Evolutionary conservation across 805 yeast species (phyloP), one percentile per base, ranked within the genome.

Genomic region (Saturnispora kantuleensis): DNA sequence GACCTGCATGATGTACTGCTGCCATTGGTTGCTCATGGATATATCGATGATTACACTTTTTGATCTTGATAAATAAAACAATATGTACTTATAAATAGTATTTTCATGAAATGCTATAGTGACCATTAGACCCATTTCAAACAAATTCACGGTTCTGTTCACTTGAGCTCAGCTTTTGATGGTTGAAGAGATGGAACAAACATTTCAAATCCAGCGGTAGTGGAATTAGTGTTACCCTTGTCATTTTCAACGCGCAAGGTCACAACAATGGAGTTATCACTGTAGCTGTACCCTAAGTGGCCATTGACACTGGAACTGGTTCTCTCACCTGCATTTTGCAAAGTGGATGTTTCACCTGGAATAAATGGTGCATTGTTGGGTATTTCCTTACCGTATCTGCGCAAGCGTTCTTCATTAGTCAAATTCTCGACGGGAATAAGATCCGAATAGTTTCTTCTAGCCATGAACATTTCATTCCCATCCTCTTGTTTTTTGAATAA

Each of bases 191-290:
- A 48, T 2, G 97, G 96, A 47, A 89, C 75, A 42, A 81, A 64
- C 38, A 86, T 60, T 54, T 81, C 83, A 61, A 86, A 89, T 33
- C 70, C 80, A 21, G 69, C 69, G 1, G 90, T 79, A 28, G 68
- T 62, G 28, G 84, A 76, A 3, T 66, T 59, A 1, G 64, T 50
- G 47, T 76, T 69, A 3, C 50, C 52, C 11, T 69, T 68, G 48
- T 84, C 80, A 41, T 69, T 70, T 58, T 88, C 96, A 36, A 86
- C 82, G 53, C 81, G 87, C 32, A 88, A 62, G 1, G 85, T 77
- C 3, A 86, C 76, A 4, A 82, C 77, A 37, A 88, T 59, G 7
- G 86, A 72, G 38, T 75, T 74, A 7, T 64, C 62, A 11, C 72
- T 70, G 6, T 79, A 64, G 6, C 82, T 83, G 52, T 83, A 83